Conservation (phyloP, 352 stramenopile species). For the Pythium brassicae region DNA sequence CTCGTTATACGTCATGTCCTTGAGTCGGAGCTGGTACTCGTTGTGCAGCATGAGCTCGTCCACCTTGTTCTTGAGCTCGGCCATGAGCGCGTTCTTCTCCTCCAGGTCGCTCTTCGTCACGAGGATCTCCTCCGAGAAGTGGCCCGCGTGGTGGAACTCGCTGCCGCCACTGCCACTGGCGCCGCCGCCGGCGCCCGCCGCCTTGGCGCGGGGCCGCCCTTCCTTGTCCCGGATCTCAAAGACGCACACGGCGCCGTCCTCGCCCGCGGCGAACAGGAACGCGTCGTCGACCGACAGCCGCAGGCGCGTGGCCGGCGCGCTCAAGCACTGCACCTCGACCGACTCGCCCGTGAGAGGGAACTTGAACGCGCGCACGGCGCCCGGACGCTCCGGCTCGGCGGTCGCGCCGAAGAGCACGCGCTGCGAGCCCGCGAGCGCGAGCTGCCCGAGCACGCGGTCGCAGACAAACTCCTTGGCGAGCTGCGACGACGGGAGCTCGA, state of each 20-base stretch:
- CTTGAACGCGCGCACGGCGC: slow-evolving; percentile 81
- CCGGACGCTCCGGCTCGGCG: slow-evolving; percentile 65
- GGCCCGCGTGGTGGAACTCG: slow-evolving; percentile 15
- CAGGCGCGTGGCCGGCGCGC: slow-evolving; percentile 73
- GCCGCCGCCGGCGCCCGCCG: slow-evolving; percentile 1
- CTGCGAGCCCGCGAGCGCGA: slow-evolving; percentile 81
- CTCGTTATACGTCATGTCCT: slow-evolving; percentile 95
- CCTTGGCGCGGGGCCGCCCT: slow-evolving; percentile 45
- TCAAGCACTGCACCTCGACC: slow-evolving; percentile 84
- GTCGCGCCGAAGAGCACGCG: slow-evolving; percentile 88
- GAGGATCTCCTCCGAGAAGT: slow-evolving; percentile 76
- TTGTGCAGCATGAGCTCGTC: slow-evolving; percentile 93
- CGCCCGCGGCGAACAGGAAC: slow-evolving; percentile 86
- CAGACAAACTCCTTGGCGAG: slow-evolving; percentile 80
- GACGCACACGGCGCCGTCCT: slow-evolving; percentile 84
- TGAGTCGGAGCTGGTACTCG: slow-evolving; percentile 93
- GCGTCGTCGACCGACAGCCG: slow-evolving; percentile 84
- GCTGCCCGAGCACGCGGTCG: slow-evolving; percentile 75
- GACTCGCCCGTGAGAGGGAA: slow-evolving; percentile 90
- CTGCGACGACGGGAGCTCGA: slow-evolving; percentile 79
- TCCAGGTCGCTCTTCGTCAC: slow-evolving; percentile 91
- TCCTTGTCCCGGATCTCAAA: slow-evolving; percentile 89
- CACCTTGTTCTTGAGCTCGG: slow-evolving; percentile 93
- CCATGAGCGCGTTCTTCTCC: slow-evolving; percentile 89
- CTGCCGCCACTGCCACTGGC: slow-evolving; percentile 14